phyloP scores from a whole-genome alignment of 2,329 filamentous ascomycete species.

The Aspergillus fumigatiaffinis region DNA sequence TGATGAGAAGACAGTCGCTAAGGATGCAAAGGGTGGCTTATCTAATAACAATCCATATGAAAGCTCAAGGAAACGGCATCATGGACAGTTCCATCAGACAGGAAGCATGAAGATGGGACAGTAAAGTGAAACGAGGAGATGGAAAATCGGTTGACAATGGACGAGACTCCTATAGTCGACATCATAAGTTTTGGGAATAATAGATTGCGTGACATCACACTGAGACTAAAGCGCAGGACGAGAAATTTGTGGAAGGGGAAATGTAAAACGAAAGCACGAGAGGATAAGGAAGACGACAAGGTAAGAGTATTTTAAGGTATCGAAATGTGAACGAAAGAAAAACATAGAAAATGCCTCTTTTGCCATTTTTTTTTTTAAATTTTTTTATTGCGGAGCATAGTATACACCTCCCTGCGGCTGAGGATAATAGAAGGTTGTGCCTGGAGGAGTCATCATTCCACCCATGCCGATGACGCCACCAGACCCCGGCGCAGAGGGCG shows the following conservation, averaged over 20 bases:
- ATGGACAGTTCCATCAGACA: not conserved
- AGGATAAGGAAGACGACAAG: conserved; percentile 7
- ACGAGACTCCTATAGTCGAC: not conserved
- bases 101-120: not conserved
- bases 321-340: not conserved
- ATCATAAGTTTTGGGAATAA: not conserved
- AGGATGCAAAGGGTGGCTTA: conserved; percentile 7
- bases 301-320: not conserved
- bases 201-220: not conserved
- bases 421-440: conserved; percentile 51
- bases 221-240: not conserved
- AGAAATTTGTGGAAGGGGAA: conserved; percentile 5
- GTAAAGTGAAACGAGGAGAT: not conserved
- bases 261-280: conserved; percentile 8
- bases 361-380: conserved; percentile 11
- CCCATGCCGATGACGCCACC: conserved; percentile 65
- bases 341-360: not conserved
- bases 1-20: not conserved
- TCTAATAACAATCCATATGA: not conserved
- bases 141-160: not conserved
- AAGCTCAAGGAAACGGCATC: not conserved
- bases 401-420: conserved; percentile 58
- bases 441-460: conserved; percentile 69
- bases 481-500: conserved; percentile 48
- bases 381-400: conserved; percentile 47